phyloP scores from a whole-genome alignment of 2,329 filamentous ascomycete genomes.

The Fusarium acutatum region DNA sequence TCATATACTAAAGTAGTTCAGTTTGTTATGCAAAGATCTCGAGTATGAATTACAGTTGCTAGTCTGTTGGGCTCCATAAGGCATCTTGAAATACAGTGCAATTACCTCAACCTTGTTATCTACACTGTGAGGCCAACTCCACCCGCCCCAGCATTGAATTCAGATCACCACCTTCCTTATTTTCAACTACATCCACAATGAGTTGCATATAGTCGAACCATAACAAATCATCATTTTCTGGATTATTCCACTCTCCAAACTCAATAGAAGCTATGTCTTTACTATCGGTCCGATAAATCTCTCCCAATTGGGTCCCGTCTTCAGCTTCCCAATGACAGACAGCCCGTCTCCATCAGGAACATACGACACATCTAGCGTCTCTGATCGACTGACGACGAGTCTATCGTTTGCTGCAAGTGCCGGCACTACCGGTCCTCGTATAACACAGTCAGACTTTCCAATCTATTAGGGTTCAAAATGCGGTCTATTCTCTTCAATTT shows the following conservation, averaged over 20 bases:
- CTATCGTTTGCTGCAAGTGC: neutral
- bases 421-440: neutral
- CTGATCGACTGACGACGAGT: neutral
- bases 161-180: conserved; percentile 31
- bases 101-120: too few relatives aligned
- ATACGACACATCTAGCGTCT: neutral
- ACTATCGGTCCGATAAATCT: neutral
- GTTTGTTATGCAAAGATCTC: neutral
- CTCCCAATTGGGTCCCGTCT: neutral
- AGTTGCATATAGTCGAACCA: neutral
- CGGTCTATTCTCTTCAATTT: neutral
- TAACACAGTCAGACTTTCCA: neutral
- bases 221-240: neutral
- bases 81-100: neutral
- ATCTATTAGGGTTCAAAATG: conserved; percentile 1
- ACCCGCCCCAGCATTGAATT: conserved; percentile 38
- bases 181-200: conserved; percentile 28
- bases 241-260: neutral
- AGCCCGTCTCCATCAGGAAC: neutral
- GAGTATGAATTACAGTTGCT: neutral
- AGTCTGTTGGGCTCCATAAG: neutral
- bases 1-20: too few relatives aligned
- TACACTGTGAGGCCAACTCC: conserved; percentile 17
- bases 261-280: neutral
- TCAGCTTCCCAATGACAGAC: neutral